Evolutionary conservation across 208 protist species (phyloP).

Genomic region (Trypanosoma rangeli): DNA sequence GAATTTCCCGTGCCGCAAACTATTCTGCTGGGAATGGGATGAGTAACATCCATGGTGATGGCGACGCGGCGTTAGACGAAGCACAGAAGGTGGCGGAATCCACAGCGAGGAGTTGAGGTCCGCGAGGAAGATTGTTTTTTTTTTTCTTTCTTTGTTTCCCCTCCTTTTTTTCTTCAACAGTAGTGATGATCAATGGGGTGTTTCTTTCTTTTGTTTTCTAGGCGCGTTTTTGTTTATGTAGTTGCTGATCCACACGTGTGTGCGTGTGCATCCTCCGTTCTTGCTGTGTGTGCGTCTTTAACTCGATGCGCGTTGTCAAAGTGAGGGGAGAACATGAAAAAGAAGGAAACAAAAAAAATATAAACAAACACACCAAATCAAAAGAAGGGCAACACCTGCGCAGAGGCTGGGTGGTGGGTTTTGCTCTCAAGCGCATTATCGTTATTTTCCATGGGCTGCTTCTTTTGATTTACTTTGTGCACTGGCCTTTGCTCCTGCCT

Average conservation of each 20-base stretch:
- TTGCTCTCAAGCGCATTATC: no score
- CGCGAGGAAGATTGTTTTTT: neutral
- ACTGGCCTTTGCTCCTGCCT: neutral
- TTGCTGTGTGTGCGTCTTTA: neutral
- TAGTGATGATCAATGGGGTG: neutral
- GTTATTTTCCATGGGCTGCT: no score
- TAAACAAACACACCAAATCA: neutral
- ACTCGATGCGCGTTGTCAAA: neutral
- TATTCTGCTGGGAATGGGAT: neutral
- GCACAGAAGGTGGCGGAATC: neutral
- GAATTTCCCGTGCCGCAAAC: neutral
- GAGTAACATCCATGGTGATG: neutral
- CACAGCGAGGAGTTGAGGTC: neutral
- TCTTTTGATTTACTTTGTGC: neutral
- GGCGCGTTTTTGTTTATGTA: neutral
- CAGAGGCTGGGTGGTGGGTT: no score
- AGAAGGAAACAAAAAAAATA: neutral
- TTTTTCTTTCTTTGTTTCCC: neutral
- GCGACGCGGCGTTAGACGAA: neutral
- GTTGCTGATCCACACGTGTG: no score
- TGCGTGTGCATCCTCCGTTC: neutral
- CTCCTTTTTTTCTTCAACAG: neutral
- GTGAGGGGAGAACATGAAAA: neutral
- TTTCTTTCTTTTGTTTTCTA: neutral
- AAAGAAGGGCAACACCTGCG: neutral